Conservation (phyloP, 1,284 basidiomycete genomes). For the Phylloporus sp. region DNA sequence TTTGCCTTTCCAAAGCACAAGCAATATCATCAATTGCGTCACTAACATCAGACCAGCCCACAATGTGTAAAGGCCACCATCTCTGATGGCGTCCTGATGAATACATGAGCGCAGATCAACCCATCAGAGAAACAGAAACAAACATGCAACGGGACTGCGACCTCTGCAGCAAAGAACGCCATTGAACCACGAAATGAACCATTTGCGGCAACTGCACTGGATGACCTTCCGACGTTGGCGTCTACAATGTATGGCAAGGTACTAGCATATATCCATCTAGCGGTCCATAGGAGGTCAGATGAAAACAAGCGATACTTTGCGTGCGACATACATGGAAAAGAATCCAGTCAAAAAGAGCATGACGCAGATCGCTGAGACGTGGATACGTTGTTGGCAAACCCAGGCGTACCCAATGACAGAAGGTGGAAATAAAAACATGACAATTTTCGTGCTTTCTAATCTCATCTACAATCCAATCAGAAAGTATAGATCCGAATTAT, state of each 20-base stretch:
- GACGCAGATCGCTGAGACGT: not conserved
- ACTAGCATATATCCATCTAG: conserved; percentile 2
- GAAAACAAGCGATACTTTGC: not conserved
- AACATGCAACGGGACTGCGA: not conserved
- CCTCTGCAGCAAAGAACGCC: not conserved
- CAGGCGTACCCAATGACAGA: conserved; percentile 4
- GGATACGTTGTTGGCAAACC: conserved; percentile 2
- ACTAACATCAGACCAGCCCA: conserved; percentile 1
- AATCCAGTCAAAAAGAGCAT: conserved; percentile 6
- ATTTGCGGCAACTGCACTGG: not conserved
- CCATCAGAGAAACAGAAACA: not conserved
- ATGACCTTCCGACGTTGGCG: not conserved
- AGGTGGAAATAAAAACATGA: not conserved
- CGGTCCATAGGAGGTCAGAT: not conserved
- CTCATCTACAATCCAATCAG: not conserved
- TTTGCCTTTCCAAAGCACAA: not conserved
- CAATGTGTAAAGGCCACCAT: not conserved
- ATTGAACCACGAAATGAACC: not conserved
- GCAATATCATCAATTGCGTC: not conserved
- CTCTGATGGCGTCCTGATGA: not conserved
- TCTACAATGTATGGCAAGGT: conserved; percentile 2
- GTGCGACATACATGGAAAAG: not conserved
- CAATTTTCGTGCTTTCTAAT: not conserved
- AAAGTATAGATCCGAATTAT: not conserved
- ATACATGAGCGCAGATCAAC: not conserved